A percentile compares a stretch with the other conserved stretches of the same genome.
Evolutionary conservation across 768 basidiomycete species (phyloP).

Genomic region (Holtermanniella nyarrowii): DNA sequence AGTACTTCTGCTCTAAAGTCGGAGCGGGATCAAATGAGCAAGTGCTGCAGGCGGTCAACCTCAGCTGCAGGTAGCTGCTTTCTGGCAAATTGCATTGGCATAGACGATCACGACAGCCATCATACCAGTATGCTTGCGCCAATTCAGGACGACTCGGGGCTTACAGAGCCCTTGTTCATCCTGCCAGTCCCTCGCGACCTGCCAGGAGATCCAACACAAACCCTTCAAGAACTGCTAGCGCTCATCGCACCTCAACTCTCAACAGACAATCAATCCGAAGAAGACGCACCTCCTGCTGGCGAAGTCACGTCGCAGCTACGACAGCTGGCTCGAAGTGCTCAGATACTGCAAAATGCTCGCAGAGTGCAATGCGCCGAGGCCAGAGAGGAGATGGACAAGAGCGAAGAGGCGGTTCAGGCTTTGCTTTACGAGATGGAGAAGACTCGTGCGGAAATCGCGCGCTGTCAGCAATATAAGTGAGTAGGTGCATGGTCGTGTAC

Average conservation of each 20-base stretch:
- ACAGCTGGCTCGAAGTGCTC: conserved; percentile 14
- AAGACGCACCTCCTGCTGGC: conserved; percentile 2
- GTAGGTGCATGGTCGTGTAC: conserved; percentile 1
- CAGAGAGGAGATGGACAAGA: conserved; percentile 17
- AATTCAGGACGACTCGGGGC: not conserved
- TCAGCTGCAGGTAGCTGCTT: too few species aligned
- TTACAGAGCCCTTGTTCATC: not conserved
- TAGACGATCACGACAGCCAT: too few species aligned
- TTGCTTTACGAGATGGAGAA: conserved; percentile 24
- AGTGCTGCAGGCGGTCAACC: too few species aligned
- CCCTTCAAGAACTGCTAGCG: not conserved
- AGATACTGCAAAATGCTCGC: conserved; percentile 27
- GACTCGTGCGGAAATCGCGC: conserved; percentile 25
- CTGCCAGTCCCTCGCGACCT: not conserved
- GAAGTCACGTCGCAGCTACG: conserved; percentile 21
- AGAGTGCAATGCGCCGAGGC: conserved; percentile 16
- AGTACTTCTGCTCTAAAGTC: too few species aligned
- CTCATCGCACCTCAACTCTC: not conserved
- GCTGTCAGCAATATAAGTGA: conserved; percentile 30
- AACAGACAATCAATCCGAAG: not conserved
- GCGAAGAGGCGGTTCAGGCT: conserved; percentile 10
- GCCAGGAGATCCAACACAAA: not conserved
- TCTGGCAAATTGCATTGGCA: too few species aligned
- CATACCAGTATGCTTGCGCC: not conserved
- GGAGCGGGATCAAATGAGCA: too few species aligned